Percentiles rank a stretch among this genome's conserved stretches.
Evolutionary conservation across 306 rosid species (phyloP).

Genomic region (Acmispon strigosus): DNA sequence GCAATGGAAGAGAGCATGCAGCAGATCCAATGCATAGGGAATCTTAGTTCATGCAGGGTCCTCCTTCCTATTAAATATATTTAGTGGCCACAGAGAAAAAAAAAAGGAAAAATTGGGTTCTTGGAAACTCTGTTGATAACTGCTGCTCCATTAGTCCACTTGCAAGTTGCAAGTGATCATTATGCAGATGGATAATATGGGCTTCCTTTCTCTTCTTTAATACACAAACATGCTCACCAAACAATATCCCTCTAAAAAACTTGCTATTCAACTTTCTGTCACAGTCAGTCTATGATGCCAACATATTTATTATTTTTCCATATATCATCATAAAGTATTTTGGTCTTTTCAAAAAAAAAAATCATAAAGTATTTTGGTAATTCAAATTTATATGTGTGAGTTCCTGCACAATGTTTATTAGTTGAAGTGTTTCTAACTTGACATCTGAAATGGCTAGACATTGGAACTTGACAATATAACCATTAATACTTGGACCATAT

Average conservation of each 20-base stretch:
- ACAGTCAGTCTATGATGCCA: not conserved
- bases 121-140: conserved; percentile 18
- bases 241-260: not conserved
- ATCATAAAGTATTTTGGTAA: not conserved
- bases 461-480: not conserved
- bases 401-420: not conserved
- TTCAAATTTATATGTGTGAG: not conserved
- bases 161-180: conserved; percentile 5
- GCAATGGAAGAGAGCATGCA: conserved; percentile 11
- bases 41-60: conserved; percentile 51
- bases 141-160: conserved; percentile 3
- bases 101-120: conserved; percentile 2
- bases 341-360: too few relatives aligned
- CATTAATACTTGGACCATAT: not conserved
- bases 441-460: not conserved
- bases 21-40: conserved; percentile 54
- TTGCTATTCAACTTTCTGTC: not conserved
- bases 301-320: not conserved
- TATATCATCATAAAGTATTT: not conserved
- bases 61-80: not conserved
- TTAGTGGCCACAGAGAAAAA: not conserved
- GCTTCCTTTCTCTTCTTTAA: conserved; percentile 43
- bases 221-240: conserved; percentile 23
- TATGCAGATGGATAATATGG: conserved; percentile 32
- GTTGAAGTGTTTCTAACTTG: not conserved